Evolutionary conservation across 768 basidiomycete species (phyloP).

Genomic region (Sarcomyxa edulis): DNA sequence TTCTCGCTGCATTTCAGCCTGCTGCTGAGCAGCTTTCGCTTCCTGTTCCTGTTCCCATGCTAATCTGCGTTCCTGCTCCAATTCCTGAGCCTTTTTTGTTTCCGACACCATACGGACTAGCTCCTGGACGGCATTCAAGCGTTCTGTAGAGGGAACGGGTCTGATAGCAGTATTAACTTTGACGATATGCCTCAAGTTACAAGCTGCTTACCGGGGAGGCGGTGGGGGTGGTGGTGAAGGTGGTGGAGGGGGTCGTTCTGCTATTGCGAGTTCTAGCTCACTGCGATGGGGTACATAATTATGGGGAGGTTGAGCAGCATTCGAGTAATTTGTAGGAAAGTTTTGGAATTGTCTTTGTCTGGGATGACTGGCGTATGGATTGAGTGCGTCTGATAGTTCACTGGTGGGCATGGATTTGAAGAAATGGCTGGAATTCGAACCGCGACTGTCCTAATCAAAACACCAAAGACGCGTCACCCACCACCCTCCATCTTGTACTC

Average conservation of each 20-base stretch:
- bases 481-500: too few species aligned
- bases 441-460: constrained; percentile 6
- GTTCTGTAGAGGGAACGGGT: constrained; percentile 25
- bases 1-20: constrained; percentile 55
- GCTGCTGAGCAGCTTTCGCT: constrained; percentile 44
- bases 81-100: constrained; percentile 55
- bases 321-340: constrained; percentile 19
- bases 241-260: constrained; percentile 34
- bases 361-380: constrained; percentile 52
- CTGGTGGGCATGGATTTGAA: constrained; percentile 50
- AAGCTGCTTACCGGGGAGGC: constrained; percentile 29
- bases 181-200: too few species aligned
- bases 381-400: constrained; percentile 76
- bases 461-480: constrained; percentile 41
- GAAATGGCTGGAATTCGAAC: constrained; percentile 3
- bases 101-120: constrained; percentile 53
- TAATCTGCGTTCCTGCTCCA: constrained; percentile 50
- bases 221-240: constrained; percentile 33
- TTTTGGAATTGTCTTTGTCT: constrained; percentile 22
- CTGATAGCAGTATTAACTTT: constrained; percentile 1
- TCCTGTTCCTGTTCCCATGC: constrained; percentile 74
- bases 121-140: constrained; percentile 49
- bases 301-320: constrained; percentile 24
- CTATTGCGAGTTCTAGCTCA: constrained; percentile 60
- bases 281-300: constrained; percentile 53